A percentile compares a stretch with the other conserved stretches of the same genome.
phyloP scores from a whole-genome alignment of 257 asterid genomes.

The Solanum paucissectum region DNA sequence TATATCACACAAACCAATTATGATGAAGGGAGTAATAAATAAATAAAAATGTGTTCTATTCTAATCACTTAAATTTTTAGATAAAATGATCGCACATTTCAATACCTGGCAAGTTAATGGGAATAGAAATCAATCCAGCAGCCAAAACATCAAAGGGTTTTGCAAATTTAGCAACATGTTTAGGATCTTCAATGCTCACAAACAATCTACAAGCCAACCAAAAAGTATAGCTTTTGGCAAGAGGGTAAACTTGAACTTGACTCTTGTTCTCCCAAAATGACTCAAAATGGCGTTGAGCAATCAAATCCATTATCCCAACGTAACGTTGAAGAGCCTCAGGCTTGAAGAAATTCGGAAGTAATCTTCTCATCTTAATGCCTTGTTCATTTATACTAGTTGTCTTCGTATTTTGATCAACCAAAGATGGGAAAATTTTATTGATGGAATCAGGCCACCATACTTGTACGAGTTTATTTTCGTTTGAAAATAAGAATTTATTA shows the following conservation, averaged over 20 bases:
- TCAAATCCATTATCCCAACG: conserved; percentile 47
- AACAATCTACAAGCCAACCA: conserved; percentile 43
- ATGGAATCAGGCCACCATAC: conserved; percentile 48
- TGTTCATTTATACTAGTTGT: conserved; percentile 26
- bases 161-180: conserved; percentile 11
- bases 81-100: not conserved
- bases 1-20: not conserved
- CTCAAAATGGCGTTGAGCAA: conserved; percentile 30
- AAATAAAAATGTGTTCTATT: not conserved
- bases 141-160: conserved; percentile 35
- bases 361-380: conserved; percentile 35
- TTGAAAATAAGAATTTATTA: conserved; percentile 35
- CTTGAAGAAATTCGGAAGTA: conserved; percentile 49
- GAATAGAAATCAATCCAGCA: conserved; percentile 32
- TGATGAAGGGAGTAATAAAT: not conserved
- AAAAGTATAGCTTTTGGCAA: conserved; percentile 42
- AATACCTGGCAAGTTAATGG: conserved; percentile 41
- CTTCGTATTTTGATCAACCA: not conserved
- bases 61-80: not conserved
- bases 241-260: conserved; percentile 25
- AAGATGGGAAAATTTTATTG: conserved; percentile 37
- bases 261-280: conserved; percentile 34
- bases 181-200: conserved; percentile 34
- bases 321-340: conserved; percentile 50
- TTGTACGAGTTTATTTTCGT: conserved; percentile 22